Evolutionary conservation across 192 early-diverging fungal genomes (phyloP).

Genomic region (Coemansia sp.): DNA sequence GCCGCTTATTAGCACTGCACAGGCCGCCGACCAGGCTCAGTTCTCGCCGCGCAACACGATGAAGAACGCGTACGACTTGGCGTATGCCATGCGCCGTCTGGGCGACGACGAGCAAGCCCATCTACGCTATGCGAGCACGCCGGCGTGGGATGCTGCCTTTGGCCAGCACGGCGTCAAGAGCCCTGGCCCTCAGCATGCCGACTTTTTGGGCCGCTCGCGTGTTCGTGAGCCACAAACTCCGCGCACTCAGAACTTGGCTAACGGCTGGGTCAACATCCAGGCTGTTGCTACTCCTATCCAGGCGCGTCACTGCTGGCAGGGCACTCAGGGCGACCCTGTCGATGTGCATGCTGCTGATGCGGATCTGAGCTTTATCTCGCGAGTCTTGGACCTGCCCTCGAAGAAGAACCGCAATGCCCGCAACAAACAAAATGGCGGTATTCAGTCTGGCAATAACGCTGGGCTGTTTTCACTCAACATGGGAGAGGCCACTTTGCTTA

Average conservation of each 20-base stretch:
- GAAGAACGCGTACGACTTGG: conserved; percentile 77
- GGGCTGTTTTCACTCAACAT: conserved; percentile 54
- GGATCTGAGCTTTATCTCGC: conserved; percentile 54
- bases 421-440: conserved; percentile 23
- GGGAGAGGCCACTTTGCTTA: conserved; percentile 54
- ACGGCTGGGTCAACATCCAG: conserved; percentile 57
- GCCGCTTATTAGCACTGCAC: conserved; percentile 10
- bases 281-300: conserved; percentile 53
- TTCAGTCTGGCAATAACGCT: conserved; percentile 4
- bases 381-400: conserved; percentile 47
- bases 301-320: conserved; percentile 59
- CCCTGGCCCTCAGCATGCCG: conserved; percentile 36
- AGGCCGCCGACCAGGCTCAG: conserved; percentile 23
- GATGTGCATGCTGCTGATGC: conserved; percentile 55
- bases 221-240: conserved; percentile 32
- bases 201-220: conserved; percentile 26
- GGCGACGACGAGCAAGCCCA: conserved; percentile 65
- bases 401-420: conserved; percentile 50
- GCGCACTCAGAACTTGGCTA: conserved; percentile 46
- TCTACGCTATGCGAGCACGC: conserved; percentile 45
- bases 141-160: conserved; percentile 55
- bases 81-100: conserved; percentile 78
- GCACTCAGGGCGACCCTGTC: conserved; percentile 55
- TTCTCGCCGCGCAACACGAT: conserved; percentile 63
- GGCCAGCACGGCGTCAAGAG: conserved; percentile 55